A percentile compares a stretch with the other conserved stretches of the same genome.
Conservation (phyloP, 306 rosid species). For the Pyrus pyrifolia region DNA sequence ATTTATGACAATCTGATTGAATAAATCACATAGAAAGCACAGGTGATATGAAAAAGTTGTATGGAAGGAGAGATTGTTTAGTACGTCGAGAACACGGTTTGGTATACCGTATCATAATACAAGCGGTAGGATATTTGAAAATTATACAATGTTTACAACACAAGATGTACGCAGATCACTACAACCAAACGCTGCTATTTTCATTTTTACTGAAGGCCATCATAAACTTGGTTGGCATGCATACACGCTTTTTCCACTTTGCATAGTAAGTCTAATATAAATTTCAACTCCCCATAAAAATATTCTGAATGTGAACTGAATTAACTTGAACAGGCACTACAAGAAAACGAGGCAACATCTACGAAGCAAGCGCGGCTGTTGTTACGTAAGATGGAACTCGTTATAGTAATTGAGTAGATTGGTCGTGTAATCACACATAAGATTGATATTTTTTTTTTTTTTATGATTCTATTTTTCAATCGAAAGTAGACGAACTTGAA, state of each 20-base stretch:
- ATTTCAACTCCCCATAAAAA: background rate
- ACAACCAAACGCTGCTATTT: background rate
- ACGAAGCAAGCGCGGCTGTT: too few species aligned
- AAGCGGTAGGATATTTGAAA: background rate
- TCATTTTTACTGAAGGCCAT: background rate
- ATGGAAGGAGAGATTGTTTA: background rate
- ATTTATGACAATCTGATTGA: background rate
- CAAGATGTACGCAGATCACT: background rate
- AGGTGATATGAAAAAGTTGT: background rate
- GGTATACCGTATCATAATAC: too few species aligned
- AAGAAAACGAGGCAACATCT: too few species aligned
- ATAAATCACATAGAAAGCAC: background rate
- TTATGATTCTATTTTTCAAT: too few species aligned
- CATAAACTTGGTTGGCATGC: background rate
- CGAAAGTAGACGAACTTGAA: too few species aligned
- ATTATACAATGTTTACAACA: background rate
- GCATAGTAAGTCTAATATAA: too few species aligned
- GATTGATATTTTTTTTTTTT: too few species aligned
- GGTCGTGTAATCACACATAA: too few species aligned
- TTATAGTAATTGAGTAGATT: too few species aligned
- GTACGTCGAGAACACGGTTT: rapidly evolving
- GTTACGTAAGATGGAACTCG: too few species aligned
- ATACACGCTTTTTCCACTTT: too few species aligned
- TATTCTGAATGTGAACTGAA: background rate
- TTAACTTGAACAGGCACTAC: too few species aligned